phyloP scores from a whole-genome alignment of 345 rosid genomes.

The Microcos paniculata region DNA sequence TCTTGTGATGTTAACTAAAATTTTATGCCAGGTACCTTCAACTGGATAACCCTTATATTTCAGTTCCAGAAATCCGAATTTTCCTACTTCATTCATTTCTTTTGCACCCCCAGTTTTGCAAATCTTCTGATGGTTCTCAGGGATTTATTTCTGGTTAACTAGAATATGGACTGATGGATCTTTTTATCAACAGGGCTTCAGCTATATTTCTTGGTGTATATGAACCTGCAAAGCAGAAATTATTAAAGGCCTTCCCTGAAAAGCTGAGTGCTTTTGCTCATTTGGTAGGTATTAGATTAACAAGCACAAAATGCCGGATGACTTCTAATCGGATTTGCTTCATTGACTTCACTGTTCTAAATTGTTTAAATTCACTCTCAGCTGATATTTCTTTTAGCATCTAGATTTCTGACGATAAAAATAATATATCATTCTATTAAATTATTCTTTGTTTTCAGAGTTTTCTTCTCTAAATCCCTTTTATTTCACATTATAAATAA shows the following conservation, averaged over 20 bases:
- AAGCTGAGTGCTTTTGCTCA: slow-evolving; percentile 63
- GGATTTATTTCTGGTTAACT: background rate
- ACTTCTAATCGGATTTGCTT: background rate
- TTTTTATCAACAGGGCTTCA: slow-evolving; percentile 50
- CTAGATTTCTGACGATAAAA: background rate
- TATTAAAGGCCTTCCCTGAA: slow-evolving; percentile 52
- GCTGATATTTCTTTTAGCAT: background rate
- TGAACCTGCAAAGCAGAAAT: slow-evolving; percentile 64
- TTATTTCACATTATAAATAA: background rate
- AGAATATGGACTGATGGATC: slow-evolving; percentile 14
- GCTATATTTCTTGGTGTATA: slow-evolving; percentile 68
- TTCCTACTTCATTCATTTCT: background rate
- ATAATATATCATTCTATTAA: background rate
- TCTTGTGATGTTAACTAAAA: background rate
- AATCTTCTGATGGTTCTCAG: background rate
- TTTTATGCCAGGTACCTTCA: background rate
- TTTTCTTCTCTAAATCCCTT: background rate
- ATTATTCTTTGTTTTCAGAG: background rate
- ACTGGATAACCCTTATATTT: background rate
- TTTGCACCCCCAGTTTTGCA: background rate
- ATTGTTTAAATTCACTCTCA: background rate
- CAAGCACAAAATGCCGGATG: slow-evolving; percentile 5
- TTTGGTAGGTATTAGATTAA: slow-evolving; percentile 40
- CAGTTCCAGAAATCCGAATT: background rate
- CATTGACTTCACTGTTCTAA: background rate